phyloP scores from a whole-genome alignment of 2,329 filamentous ascomycete species.

The Apiospora rasikravindrae region DNA sequence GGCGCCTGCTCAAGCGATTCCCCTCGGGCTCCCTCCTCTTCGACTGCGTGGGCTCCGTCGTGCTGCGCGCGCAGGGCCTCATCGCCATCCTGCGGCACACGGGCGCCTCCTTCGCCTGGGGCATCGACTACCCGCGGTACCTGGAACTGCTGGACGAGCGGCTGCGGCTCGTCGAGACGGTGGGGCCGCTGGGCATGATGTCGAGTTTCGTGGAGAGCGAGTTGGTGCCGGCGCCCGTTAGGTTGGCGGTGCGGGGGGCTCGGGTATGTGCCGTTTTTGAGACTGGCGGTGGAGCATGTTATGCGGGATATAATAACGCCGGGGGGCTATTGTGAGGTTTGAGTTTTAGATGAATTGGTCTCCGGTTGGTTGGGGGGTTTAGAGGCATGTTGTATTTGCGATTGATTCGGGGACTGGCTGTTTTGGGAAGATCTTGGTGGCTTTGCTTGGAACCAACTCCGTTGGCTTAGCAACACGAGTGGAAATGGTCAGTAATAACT shows the following conservation, averaged over 20 bases:
- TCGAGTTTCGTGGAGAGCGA: background rate
- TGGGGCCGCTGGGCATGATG: background rate
- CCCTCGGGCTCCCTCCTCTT: background rate
- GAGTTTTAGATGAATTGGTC: background rate
- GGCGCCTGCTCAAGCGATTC: background rate
- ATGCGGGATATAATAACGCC: background rate
- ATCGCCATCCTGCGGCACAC: background rate
- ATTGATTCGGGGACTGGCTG: no score
- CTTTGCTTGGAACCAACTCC: no score
- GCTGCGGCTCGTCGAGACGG: background rate
- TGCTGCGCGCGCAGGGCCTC: background rate
- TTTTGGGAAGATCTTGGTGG: no score
- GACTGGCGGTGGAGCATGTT: background rate
- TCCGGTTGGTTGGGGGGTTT: no score
- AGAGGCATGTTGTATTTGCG: no score
- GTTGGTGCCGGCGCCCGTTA: background rate
- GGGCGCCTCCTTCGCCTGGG: slow-evolving; percentile 17
- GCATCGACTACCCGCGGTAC: slow-evolving; percentile 2
- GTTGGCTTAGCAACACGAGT: no score
- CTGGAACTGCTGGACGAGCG: slow-evolving; percentile 5
- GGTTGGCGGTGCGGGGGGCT: background rate
- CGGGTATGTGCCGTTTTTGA: background rate
- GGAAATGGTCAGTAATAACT: no score
- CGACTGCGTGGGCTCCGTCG: slow-evolving; percentile 17
- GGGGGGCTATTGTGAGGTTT: background rate